Base-by-base conservation (phyloP, 352 stramenopile genomes). In the Globisporangium emineosum region DNA sequence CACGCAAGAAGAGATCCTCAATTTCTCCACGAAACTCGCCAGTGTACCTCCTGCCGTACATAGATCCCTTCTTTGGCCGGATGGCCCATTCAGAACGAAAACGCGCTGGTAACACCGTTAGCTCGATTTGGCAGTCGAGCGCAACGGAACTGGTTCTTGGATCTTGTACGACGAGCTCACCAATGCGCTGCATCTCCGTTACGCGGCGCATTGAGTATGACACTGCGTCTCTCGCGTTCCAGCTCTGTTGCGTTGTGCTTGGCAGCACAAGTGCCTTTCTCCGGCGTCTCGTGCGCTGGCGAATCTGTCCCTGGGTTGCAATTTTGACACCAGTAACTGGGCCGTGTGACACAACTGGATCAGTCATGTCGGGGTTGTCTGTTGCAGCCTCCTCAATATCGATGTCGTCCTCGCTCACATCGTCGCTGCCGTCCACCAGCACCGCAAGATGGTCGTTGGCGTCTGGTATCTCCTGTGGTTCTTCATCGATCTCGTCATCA, bases 301-400 rank as follows among this genome's bases (percentile, higher is more conserved):
- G 25, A 43, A 43, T 23, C 30, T 35, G 53, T 13, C 53, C 53
- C 40, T 59, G 53, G 13, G 53, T 27, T 43, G 53, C 53, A 19
- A 59, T 29, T 8, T 59, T 17, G 1, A 43, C 29, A 21, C 53
- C 53, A 29, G 53, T 59, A 9, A 59, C 53, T 21, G 53, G 25
- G 7, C 53, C 53, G 32, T 9, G 8, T n/a, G 8, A 35, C 12
- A 35, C 9, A 35, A 9, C 8, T 35, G 32, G 32, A 9, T 35
- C 32, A 35, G 12, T 35, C 32, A 9, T 35, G 32, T 35, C 2
- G 12, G 32, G 8, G 32, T 35, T 9, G 7, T 35, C 32, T 35
- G 12, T 9, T 7, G 6, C 32, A 35, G 32, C 6, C 32, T 35
- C 32, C 12, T 35, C 32, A 35, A 35, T 9, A 9, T 12, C 32